Percentiles rank a stretch among this genome's conserved stretches.
Evolutionary conservation across 805 yeast species (phyloP).

Genomic region (Metschnikowia lachancei): DNA sequence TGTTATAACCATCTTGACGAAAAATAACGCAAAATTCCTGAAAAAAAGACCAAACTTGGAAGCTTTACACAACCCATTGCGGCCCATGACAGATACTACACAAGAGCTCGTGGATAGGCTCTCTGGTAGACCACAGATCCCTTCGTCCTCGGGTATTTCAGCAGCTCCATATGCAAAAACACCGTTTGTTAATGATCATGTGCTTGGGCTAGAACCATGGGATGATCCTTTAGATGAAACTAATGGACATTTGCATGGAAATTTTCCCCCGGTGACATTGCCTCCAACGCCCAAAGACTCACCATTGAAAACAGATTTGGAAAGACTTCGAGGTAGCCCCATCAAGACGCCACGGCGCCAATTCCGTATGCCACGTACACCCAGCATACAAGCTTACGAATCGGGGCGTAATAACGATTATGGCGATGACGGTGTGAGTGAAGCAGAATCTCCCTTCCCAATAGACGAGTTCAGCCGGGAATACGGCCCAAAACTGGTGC

Average conservation of each 20-base stretch:
- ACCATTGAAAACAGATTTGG: constrained; percentile 12
- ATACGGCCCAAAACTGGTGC: constrained; percentile 1
- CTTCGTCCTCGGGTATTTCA: background rate
- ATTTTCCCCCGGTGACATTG: background rate
- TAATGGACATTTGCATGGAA: background rate
- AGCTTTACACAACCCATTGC: too few species aligned
- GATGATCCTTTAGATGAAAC: constrained; percentile 13
- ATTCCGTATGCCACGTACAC: background rate
- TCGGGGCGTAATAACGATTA: background rate
- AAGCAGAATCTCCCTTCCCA: constrained; percentile 3
- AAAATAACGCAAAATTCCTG: too few species aligned
- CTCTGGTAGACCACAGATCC: constrained; percentile 3
- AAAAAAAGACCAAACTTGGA: too few species aligned
- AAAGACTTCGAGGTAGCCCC: constrained; percentile 17
- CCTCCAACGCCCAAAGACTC: constrained; percentile 14
- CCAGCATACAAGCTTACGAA: background rate
- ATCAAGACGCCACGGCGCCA: constrained; percentile 11
- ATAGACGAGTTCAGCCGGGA: constrained; percentile 2
- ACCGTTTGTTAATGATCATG: constrained; percentile 10
- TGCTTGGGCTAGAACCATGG: constrained; percentile 1
- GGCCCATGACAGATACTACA: constrained; percentile 9
- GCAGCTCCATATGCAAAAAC: background rate
- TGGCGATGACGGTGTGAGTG: background rate
- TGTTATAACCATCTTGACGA: too few species aligned
- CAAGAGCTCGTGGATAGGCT: constrained; percentile 16